phyloP scores from a whole-genome alignment of 176 grass and related monocot genomes.

The Lolium multiflorum region DNA sequence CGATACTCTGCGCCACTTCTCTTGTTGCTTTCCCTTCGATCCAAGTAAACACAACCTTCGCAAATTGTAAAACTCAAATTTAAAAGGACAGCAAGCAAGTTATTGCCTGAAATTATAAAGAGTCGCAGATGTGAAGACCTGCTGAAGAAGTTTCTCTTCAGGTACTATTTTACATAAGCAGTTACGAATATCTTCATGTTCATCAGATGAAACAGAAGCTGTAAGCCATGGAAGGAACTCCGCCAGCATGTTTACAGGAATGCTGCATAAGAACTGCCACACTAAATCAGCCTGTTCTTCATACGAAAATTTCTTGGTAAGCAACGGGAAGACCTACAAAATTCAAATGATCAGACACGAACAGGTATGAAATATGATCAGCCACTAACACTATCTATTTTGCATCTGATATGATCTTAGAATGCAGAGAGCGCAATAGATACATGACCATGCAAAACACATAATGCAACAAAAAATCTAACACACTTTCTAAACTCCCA shows the following conservation, averaged over 20 bases:
- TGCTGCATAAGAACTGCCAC: slow-evolving; percentile 94
- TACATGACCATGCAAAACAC: slow-evolving; percentile 5
- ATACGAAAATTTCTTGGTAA: slow-evolving; percentile 88
- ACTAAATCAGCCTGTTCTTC: slow-evolving; percentile 96
- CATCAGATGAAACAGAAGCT: slow-evolving; percentile 79
- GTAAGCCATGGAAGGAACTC: slow-evolving; percentile 95
- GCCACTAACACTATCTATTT: neutral
- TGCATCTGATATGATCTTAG: slow-evolving; percentile 8
- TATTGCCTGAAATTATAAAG: slow-evolving; percentile 39
- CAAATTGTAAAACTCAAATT: slow-evolving; percentile 45
- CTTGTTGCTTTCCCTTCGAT: slow-evolving; percentile 66
- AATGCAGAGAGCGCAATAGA: neutral
- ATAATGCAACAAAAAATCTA: neutral
- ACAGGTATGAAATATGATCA: slow-evolving; percentile 33
- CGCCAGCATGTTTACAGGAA: slow-evolving; percentile 86
- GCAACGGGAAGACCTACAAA: slow-evolving; percentile 88
- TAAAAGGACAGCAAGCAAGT: slow-evolving; percentile 35
- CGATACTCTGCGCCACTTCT: slow-evolving; percentile 35
- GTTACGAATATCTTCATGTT: slow-evolving; percentile 71
- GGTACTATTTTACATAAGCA: slow-evolving; percentile 91
- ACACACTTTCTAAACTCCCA: neutral
- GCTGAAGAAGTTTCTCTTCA: slow-evolving; percentile 92
- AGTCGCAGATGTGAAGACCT: slow-evolving; percentile 55
- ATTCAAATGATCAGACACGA: slow-evolving; percentile 37
- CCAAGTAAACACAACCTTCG: slow-evolving; percentile 91